Evolutionary conservation across 176 grass and related monocot species (phyloP).

Genomic region (Calamus simplicifolius): DNA sequence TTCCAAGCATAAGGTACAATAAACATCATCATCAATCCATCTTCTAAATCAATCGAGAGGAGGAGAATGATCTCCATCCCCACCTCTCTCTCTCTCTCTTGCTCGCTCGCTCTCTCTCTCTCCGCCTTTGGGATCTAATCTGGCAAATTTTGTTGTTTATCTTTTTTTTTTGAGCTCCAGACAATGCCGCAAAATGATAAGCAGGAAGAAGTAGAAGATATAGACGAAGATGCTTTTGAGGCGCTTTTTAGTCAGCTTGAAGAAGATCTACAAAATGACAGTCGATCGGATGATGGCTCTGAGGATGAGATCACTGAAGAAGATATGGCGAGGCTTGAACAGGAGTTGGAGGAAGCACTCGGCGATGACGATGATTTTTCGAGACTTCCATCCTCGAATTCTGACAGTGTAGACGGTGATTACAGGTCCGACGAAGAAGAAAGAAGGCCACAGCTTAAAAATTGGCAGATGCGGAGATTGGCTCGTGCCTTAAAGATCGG

Average conservation of each 20-base stretch:
- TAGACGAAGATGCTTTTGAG: constrained; percentile 49
- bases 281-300: constrained; percentile 38
- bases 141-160: no score
- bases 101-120: no score
- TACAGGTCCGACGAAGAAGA: constrained; percentile 21
- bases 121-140: no score
- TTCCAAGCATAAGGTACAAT: no score
- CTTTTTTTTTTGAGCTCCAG: background rate
- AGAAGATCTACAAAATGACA: constrained; percentile 68
- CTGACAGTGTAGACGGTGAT: constrained; percentile 13
- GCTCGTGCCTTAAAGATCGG: constrained; percentile 71
- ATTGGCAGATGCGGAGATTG: constrained; percentile 70
- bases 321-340: constrained; percentile 67
- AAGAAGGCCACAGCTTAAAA: constrained; percentile 41
- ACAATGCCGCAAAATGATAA: constrained; percentile 35
- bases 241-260: constrained; percentile 74
- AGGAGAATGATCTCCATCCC: no score
- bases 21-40: no score
- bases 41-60: no score
- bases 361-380: constrained; percentile 32
- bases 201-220: constrained; percentile 20
- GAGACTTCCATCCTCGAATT: background rate
- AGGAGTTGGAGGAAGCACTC: constrained; percentile 61
- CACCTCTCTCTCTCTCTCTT: no score
- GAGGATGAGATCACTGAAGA: constrained; percentile 77